Conservation (phyloP, 2,329 filamentous ascomycete species). For the Aspergillus sp. region DNA sequence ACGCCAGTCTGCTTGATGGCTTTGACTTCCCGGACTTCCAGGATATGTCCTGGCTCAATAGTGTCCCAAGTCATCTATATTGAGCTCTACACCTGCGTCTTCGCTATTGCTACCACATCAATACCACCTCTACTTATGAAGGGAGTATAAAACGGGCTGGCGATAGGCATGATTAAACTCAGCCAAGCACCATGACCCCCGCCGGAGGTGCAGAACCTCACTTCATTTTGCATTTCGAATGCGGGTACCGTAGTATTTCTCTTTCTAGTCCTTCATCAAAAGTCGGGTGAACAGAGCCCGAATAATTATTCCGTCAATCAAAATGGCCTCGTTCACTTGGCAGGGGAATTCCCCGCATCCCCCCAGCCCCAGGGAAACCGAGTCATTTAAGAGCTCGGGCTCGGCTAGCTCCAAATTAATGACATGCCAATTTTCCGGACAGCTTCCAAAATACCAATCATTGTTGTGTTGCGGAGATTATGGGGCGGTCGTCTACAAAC, state of each 20-base stretch:
- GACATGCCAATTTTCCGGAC: neutral
- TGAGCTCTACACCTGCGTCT: neutral
- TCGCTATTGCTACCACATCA: too few species aligned
- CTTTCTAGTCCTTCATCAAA: neutral
- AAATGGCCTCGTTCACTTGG: conserved; percentile 6
- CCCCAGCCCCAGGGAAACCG: neutral
- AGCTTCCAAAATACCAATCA: neutral
- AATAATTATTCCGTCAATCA: conserved; percentile 20
- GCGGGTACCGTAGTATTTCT: too few species aligned
- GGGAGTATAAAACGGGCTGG: neutral
- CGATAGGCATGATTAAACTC: neutral
- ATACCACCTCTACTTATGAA: too few species aligned
- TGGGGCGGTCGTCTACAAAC: neutral
- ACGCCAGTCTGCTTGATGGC: conserved; percentile 23
- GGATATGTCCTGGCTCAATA: conserved; percentile 37
- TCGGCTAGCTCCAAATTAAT: neutral
- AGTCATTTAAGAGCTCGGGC: too few species aligned
- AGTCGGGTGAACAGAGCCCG: conserved; percentile 20
- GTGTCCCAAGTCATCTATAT: conserved; percentile 32
- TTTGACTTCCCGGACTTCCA: conserved; percentile 33
- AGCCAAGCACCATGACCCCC: neutral
- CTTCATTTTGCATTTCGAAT: neutral
- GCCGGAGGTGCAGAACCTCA: too few species aligned
- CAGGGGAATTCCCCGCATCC: conserved; percentile 15
- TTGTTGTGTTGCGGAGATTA: neutral